These are phyloP conservation scores for Colletotrichum spinosum DNA, from an alignment of 2,329 filamentous ascomycete species.

Conservation along the genomic window DNA sequence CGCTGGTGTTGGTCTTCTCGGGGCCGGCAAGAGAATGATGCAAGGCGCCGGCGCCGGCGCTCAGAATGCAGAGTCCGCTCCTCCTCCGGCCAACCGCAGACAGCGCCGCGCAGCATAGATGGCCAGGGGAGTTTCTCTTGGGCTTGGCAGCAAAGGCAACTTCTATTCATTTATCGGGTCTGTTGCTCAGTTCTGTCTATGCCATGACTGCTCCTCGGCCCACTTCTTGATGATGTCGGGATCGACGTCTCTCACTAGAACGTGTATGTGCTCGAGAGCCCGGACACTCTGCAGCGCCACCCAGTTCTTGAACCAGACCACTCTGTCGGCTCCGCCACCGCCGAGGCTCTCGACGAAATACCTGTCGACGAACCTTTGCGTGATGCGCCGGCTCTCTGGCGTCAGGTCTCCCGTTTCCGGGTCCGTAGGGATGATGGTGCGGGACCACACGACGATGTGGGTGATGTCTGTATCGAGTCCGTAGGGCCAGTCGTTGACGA, in stretches of 20 bases:
- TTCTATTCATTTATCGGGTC: constrained; percentile 15
- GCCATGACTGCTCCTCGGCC: constrained; percentile 59
- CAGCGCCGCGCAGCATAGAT: constrained; percentile 64
- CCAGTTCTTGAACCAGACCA: constrained; percentile 97
- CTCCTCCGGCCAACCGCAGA: constrained; percentile 60
- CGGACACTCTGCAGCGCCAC: constrained; percentile 87
- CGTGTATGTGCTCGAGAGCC: constrained; percentile 89
- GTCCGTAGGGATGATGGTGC: constrained; percentile 82
- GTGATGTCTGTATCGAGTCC: constrained; percentile 73
- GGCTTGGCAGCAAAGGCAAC: background rate
- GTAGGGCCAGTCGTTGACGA: constrained; percentile 96
- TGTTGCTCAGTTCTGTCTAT: constrained; percentile 40
- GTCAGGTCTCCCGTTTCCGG: constrained; percentile 78
- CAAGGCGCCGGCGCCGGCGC: constrained; percentile 47
- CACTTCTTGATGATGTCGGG: constrained; percentile 65
- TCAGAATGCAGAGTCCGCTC: constrained; percentile 35
- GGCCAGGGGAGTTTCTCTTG: background rate
- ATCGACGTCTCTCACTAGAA: constrained; percentile 70
- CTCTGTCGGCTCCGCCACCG: constrained; percentile 59
- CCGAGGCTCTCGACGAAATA: constrained; percentile 74
- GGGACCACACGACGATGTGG: constrained; percentile 95
- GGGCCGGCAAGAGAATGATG: constrained; percentile 66
- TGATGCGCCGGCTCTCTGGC: constrained; percentile 69
- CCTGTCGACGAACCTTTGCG: constrained; percentile 76
- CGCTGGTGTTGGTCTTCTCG: constrained; percentile 65